A percentile compares a stretch with the other conserved stretches of the same genome.
Evolutionary conservation across 495 filamentous ascomycete genomes (phyloP).

Genomic region (Cryomyces antarcticus): DNA sequence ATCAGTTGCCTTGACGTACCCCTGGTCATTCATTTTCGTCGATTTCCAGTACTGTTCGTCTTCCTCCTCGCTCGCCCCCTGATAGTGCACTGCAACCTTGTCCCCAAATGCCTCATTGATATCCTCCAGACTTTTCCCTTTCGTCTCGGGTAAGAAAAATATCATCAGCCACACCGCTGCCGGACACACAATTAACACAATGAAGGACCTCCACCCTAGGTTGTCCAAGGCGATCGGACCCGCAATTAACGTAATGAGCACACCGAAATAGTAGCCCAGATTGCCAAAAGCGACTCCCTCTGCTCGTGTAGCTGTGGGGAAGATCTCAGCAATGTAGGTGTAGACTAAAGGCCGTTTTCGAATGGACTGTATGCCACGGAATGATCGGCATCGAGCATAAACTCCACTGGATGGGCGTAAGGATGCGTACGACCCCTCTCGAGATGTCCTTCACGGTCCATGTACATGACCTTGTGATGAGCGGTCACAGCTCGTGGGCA

Average conservation of each 20-base stretch:
- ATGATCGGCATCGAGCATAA: too few relatives aligned
- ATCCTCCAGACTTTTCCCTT: slow-evolving; percentile 5
- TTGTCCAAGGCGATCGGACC: slow-evolving; percentile 26
- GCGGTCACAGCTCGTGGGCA: too few relatives aligned
- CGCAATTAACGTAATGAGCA: slow-evolving; percentile 18
- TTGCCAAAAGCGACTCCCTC: slow-evolving; percentile 28
- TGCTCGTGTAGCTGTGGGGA: slow-evolving; percentile 28
- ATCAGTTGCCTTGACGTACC: too few relatives aligned
- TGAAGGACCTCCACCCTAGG: slow-evolving; percentile 27
- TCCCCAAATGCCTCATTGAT: slow-evolving; percentile 10
- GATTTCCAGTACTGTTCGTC: slow-evolving; percentile 3
- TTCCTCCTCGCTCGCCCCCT: slow-evolving; percentile 7
- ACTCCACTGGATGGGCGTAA: too few relatives aligned
- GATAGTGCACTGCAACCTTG: slow-evolving; percentile 10
- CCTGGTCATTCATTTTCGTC: too few relatives aligned
- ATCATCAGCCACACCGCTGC: not conserved
- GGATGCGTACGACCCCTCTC: too few relatives aligned
- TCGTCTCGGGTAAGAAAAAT: slow-evolving; percentile 4
- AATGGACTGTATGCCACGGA: too few relatives aligned
- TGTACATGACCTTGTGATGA: too few relatives aligned
- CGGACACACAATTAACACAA: slow-evolving; percentile 28
- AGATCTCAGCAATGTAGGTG: slow-evolving; percentile 30
- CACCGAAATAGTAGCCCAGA: slow-evolving; percentile 24
- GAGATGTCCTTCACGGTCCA: too few relatives aligned
- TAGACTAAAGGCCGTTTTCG: slow-evolving; percentile 7